Conservation (phyloP, 768 basidiomycete species). For the Serendipita indica region DNA sequence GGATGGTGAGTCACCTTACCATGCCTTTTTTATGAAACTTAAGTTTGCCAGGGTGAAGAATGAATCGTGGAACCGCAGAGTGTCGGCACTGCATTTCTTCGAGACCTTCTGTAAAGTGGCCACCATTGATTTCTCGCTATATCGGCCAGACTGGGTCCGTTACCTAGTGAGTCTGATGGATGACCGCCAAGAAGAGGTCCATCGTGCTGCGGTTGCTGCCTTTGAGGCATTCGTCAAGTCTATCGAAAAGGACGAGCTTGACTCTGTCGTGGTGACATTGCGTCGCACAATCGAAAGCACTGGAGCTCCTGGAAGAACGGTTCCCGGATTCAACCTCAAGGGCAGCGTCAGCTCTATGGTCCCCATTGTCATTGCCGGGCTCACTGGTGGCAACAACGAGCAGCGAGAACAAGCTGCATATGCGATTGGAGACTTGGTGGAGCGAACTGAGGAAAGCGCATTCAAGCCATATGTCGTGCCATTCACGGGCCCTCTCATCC, state of each 20-base stretch:
- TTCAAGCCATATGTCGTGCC: conserved; percentile 94
- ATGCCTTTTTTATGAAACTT: neutral
- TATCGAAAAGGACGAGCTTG: conserved; percentile 82
- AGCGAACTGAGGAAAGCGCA: conserved; percentile 64
- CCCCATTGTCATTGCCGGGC: conserved; percentile 79
- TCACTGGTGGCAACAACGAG: conserved; percentile 88
- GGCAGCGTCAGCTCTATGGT: conserved; percentile 35
- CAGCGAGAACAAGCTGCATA: conserved; percentile 91
- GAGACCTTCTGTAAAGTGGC: conserved; percentile 71
- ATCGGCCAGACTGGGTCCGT: conserved; percentile 89
- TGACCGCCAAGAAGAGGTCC: conserved; percentile 41
- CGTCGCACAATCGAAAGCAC: conserved; percentile 76
- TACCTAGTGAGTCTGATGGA: conserved; percentile 74
- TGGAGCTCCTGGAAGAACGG: conserved; percentile 56
- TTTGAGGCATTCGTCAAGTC: conserved; percentile 82
- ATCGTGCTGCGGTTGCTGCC: conserved; percentile 63
- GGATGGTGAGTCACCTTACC: conserved; percentile 48
- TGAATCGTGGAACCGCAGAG: conserved; percentile 51
- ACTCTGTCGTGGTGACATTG: conserved; percentile 78
- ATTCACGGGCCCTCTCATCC: conserved; percentile 89
- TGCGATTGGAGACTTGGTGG: conserved; percentile 90
- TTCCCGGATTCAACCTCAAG: conserved; percentile 73
- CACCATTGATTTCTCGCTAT: conserved; percentile 65
- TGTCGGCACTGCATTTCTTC: conserved; percentile 67
- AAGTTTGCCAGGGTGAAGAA: conserved; percentile 56